These are phyloP conservation scores for Fusarium armeniacum DNA, from an alignment of 2,329 filamentous ascomycete species.

Conservation along the genomic window DNA sequence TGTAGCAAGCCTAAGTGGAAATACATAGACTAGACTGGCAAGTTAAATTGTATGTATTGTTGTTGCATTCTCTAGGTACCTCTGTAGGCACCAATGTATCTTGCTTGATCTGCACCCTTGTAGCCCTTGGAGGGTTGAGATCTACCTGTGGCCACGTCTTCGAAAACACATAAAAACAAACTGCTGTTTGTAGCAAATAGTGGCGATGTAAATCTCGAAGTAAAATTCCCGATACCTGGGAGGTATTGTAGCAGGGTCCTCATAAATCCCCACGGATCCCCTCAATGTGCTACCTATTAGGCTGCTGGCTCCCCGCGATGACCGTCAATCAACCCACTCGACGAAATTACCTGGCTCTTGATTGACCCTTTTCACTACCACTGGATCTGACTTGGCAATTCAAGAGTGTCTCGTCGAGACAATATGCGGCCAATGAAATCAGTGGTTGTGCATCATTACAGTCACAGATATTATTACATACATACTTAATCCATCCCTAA, in stretches of 20 bases:
- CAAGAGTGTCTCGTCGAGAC: constrained; percentile 16
- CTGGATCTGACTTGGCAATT: constrained; percentile 36
- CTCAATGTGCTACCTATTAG: constrained; percentile 5
- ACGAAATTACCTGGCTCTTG: constrained; percentile 42
- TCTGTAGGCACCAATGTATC: not conserved
- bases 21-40: constrained; percentile 19
- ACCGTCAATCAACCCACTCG: constrained; percentile 36
- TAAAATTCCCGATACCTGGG: constrained; percentile 1
- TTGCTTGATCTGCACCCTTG: constrained; percentile 37
- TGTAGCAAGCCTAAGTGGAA: not conserved
- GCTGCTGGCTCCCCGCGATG: constrained; percentile 19
- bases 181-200: constrained; percentile 8
- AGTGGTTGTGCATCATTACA: not conserved
- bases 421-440: constrained; percentile 28
- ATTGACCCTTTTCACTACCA: constrained; percentile 11
- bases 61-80: constrained; percentile 22
- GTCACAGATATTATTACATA: not conserved
- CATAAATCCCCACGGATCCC: constrained; percentile 22
- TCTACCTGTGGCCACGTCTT: constrained; percentile 35
- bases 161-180: not conserved
- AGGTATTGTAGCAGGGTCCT: constrained; percentile 18
- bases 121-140: constrained; percentile 33
- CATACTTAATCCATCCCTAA: not conserved
- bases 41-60: constrained; percentile 24
- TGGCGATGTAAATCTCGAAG: constrained; percentile 20